Conservation (phyloP, 2,329 filamentous ascomycete genomes). For the Coleophoma eucalyptorum region DNA sequence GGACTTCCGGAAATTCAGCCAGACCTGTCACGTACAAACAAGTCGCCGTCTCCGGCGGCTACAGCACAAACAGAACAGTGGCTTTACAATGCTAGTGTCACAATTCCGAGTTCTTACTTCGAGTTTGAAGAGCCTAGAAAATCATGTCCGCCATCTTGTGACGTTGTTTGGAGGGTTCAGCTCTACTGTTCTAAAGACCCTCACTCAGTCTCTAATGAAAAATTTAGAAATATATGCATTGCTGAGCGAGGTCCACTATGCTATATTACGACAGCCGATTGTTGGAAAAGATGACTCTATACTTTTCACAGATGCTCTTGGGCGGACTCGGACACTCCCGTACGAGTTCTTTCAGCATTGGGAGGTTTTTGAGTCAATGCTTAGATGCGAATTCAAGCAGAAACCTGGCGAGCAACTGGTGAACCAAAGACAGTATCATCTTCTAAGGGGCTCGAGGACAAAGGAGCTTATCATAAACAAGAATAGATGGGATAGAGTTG, state of each 20-base stretch:
- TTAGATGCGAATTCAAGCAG: conserved; percentile 2
- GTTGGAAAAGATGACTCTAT: not conserved
- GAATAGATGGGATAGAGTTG: not conserved
- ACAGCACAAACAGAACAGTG: too few species aligned
- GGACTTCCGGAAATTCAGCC: not conserved
- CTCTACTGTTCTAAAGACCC: not conserved
- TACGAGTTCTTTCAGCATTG: conserved; percentile 2
- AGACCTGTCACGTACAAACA: too few species aligned
- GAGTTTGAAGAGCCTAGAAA: not conserved
- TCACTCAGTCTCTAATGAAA: not conserved
- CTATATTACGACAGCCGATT: not conserved
- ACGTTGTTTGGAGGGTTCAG: not conserved
- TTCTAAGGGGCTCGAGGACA: not conserved
- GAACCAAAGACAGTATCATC: conserved; percentile 4
- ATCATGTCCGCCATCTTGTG: not conserved
- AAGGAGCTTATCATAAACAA: not conserved
- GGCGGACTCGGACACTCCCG: not conserved
- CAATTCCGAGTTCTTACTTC: too few species aligned
- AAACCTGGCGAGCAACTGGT: not conserved
- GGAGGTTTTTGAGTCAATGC: conserved; percentile 3
- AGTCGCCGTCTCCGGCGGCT: too few species aligned
- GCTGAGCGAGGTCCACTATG: not conserved
- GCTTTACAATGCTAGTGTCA: too few species aligned
- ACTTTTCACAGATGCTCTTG: not conserved
- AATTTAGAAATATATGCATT: not conserved